Percentiles rank a stretch among this genome's conserved stretches.
Evolutionary conservation across 371 early-diverging fungal genomes (phyloP).

Genomic region (Mucor velutinosus): DNA sequence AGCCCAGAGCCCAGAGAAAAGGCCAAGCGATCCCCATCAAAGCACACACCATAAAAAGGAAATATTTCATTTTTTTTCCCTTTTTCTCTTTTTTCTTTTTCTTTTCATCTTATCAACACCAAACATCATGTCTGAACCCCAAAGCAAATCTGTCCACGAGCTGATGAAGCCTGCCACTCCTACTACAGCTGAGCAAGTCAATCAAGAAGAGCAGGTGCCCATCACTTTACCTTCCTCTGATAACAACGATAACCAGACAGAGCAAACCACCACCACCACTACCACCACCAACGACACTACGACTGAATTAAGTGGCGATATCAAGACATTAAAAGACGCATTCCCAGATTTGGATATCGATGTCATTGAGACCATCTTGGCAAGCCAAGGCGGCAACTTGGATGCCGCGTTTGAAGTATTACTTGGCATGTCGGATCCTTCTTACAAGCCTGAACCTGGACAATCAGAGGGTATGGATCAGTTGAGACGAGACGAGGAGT

Average conservation of each 20-base stretch:
- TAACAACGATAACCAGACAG: background rate
- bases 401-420: constrained; percentile 41
- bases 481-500: constrained; percentile 36
- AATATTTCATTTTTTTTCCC: background rate
- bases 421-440: constrained; percentile 40
- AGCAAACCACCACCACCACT: background rate
- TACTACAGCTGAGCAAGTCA: background rate
- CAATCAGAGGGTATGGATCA: constrained; percentile 16
- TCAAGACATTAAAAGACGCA: constrained; percentile 35
- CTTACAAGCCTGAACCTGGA: constrained; percentile 32
- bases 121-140: constrained; percentile 14
- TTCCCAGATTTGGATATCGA: constrained; percentile 39
- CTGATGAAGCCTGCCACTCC: background rate
- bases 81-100: background rate
- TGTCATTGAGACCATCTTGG: constrained; percentile 39
- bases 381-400: constrained; percentile 27
- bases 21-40: background rate
- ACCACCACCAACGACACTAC: background rate
- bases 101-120: background rate
- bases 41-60: background rate
- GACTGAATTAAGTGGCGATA: constrained; percentile 7
- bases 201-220: background rate
- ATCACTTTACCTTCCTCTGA: background rate
- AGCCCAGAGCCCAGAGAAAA: background rate
- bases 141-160: background rate